Evolutionary conservation across 2,329 filamentous ascomycete genomes (phyloP), one percentile per base, ranked within the genome.

Genomic region (Truncatella angustata): DNA sequence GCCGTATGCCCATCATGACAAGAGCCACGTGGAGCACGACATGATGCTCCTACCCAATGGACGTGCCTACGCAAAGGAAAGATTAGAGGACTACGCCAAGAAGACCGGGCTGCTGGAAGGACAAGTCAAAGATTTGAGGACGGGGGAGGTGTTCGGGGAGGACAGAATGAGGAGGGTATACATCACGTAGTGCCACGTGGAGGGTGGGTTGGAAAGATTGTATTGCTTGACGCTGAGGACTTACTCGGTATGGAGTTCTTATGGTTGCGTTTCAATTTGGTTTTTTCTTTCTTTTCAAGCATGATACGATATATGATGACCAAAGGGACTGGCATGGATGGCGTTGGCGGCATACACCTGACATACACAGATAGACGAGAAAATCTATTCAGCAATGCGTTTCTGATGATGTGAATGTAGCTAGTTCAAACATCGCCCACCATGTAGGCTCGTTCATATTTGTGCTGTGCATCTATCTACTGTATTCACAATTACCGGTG

Each of bases 1-100:
- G 40, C 94, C 94, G 1, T 97, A 97, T 63, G 94, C 94, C 3
- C 89, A 96, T 64, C 94, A 99, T 69, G 92, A 88, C 26, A 95
- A 95, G 77, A 96, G 91, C 66, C 89, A 91, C 56, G 90, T 97
- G 26, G 93, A 96, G 66, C 85, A 84, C 42, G 92, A 97, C 65
- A 81, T 94, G 1, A 81, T 96, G 18, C 81, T 97, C 39, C 72
- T 99, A 51, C 94, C 94, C 21, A 97, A 96, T 67, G 87, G 88
- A 1, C 80, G 90, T 49, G 88, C 95, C 9, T 97, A 96, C 66
- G 90, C 93, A 18, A 80, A 84, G 53, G 82, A 87, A 51, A 78
- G 87, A 47, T 75, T 99, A 46, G 75, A 87, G 55, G 82, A 88
- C 52, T 85, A 94, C 68, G 90, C 92, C 51, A 81, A 83, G 63